Evolutionary conservation across 805 yeast genomes (phyloP).

Genomic region (Schwanniomyces sp.): DNA sequence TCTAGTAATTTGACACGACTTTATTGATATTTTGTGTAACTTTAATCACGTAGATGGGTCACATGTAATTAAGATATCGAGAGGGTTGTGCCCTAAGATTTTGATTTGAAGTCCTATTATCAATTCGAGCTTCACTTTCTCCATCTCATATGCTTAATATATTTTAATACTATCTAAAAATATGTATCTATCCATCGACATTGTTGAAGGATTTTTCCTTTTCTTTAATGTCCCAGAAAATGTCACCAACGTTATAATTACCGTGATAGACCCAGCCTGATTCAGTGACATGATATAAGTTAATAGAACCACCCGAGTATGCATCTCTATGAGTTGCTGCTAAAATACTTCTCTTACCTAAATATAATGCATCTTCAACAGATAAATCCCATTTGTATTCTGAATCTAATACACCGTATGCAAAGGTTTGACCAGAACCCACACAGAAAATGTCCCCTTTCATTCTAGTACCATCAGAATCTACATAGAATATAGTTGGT

Average conservation of each 20-base stretch:
- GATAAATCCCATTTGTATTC: constrained; percentile 89
- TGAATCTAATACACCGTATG: constrained; percentile 95
- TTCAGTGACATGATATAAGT: constrained; percentile 90
- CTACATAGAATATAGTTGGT: constrained; percentile 93
- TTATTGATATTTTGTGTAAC: not conserved
- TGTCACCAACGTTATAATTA: constrained; percentile 85
- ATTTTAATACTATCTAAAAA: not conserved
- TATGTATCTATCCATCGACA: constrained; percentile 47
- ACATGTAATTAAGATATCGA: not conserved
- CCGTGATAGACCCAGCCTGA: constrained; percentile 96
- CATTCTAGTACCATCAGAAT: constrained; percentile 94
- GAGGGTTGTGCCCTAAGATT: no score
- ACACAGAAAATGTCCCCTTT: constrained; percentile 95
- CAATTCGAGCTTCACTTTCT: no score
- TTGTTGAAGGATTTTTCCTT: constrained; percentile 87
- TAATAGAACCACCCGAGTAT: constrained; percentile 94
- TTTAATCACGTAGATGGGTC: not conserved
- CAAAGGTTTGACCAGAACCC: constrained; percentile 99
- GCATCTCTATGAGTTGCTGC: constrained; percentile 99
- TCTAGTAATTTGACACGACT: constrained; percentile 1
- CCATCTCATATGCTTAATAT: not conserved
- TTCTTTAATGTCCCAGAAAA: constrained; percentile 89
- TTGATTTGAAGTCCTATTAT: no score
- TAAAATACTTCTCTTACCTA: constrained; percentile 92
- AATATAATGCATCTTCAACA: constrained; percentile 89